phyloP scores from a whole-genome alignment of 257 asterid species.

The Mentha longifolia region DNA sequence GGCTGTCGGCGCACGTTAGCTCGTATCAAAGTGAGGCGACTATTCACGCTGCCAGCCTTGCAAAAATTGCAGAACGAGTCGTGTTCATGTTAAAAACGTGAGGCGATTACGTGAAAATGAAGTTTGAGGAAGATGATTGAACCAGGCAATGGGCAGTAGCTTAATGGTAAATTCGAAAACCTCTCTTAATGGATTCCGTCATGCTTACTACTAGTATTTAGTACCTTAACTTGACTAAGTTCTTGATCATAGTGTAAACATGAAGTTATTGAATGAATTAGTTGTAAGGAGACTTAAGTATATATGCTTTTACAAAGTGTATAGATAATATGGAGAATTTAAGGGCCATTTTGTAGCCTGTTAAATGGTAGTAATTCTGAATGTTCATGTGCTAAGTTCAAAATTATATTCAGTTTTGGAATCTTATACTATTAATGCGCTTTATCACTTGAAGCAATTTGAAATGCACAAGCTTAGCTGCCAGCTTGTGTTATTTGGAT shows the following conservation, averaged over 20 bases:
- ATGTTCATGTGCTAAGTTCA: not conserved
- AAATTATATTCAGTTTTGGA: not conserved
- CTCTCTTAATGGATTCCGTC: not conserved
- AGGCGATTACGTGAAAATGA: constrained; percentile 36
- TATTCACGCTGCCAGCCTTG: constrained; percentile 11
- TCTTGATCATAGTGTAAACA: too few species aligned
- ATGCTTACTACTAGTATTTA: not conserved
- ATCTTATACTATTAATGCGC: constrained; percentile 3
- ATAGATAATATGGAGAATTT: not conserved
- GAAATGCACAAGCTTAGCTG: not conserved
- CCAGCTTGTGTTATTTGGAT: constrained; percentile 2
- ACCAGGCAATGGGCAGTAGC: constrained; percentile 1
- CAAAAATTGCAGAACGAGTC: not conserved
- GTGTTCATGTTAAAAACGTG: constrained; percentile 17
- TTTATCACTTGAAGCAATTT: not conserved
- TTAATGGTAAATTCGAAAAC: constrained; percentile 19
- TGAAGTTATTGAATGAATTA: not conserved
- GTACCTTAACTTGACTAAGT: too few species aligned
- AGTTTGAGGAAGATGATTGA: constrained; percentile 27
- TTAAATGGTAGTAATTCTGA: not conserved
- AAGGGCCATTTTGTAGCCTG: not conserved
- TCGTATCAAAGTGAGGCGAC: not conserved
- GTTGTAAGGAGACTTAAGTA: not conserved
- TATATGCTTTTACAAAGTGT: not conserved
- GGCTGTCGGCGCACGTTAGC: constrained; percentile 27